Base-by-base conservation (phyloP, 257 asterid species). In the Solanum pinnatisectum region DNA sequence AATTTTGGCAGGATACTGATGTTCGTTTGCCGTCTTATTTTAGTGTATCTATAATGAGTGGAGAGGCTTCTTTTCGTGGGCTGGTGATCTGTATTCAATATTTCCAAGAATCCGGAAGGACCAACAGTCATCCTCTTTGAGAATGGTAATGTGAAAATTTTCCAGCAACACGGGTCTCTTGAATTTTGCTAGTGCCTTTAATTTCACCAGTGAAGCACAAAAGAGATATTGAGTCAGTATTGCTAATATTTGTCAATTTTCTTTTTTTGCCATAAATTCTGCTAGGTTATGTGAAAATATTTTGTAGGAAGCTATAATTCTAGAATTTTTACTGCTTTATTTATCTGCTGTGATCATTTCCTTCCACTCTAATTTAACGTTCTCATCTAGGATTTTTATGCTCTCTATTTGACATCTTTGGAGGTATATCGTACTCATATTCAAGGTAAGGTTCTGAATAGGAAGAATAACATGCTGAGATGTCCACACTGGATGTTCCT, bases 21-120 rank as follows among this genome's bases (percentile, higher is more conserved):
- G 36, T 71, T 52, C 12, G 30, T 87, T 82, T 46, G 36, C 33
- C 88, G 52, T 67, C 89, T 42, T 36, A 23, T 10, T 91, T 91
- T 59, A 97, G 99, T 95, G 94, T 89, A 94, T 97, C 90, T 94
- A 94, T 93, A 94, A 95, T 86, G 98, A 97, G 84, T 94, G 98
- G 98, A 91, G 93, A 88, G 98, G 97, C 14, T 83, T 94, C 89
- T 91, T 94, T 87, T 93, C 96, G 90, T 96, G 95, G 99, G 90
- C 96, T 33, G 86, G 94, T 84, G 98, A 96, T 87, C 89, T 97
- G 37, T 94, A 96, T 86, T 91, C 97, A 59, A 71, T 92, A 77
- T 87, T 96, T 89, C 83, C 91, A 72, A 92, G 93, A 84, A 89
- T 94, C 65, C 88, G 93, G 94, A 94, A 91, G 92, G 95, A 94